Evolutionary conservation across 1,139 yeast genomes (phyloP).

Genomic region (Pichia sp.): DNA sequence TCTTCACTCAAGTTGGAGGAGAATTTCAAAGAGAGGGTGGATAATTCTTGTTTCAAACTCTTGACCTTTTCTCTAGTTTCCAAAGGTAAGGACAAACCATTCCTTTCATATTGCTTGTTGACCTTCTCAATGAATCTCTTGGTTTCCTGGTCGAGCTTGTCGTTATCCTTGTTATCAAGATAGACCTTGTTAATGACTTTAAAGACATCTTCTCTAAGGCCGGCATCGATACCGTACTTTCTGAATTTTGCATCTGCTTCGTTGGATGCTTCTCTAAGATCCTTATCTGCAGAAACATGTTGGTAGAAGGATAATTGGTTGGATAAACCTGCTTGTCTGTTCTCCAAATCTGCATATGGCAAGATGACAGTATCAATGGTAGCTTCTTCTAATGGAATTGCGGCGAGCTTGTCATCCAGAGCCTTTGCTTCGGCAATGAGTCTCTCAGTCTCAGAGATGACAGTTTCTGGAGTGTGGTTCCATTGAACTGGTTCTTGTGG

Average conservation of each 20-base stretch:
- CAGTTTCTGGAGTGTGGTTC: conserved; percentile 50
- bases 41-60: conserved; percentile 50
- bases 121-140: conserved; percentile 50
- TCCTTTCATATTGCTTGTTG: conserved; percentile 49
- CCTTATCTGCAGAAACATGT: conserved; percentile 58
- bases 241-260: conserved; percentile 53
- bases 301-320: conserved; percentile 58
- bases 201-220: conserved; percentile 62
- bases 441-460: conserved; percentile 36
- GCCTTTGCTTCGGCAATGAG: conserved; percentile 38
- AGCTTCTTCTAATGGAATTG: conserved; percentile 34
- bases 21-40: conserved; percentile 51
- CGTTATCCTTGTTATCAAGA: conserved; percentile 25
- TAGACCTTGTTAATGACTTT: conserved; percentile 47
- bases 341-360: conserved; percentile 45
- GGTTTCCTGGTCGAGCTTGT: conserved; percentile 44
- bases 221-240: conserved; percentile 54
- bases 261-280: conserved; percentile 62
- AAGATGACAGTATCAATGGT: conserved; percentile 48
- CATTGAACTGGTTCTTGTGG: conserved; percentile 49
- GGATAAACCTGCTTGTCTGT: conserved; percentile 36
- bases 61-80: conserved; percentile 51
- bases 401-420: conserved; percentile 50
- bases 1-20: conserved; percentile 67
- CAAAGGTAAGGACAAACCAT: conserved; percentile 57